Conservation (phyloP, 2,329 filamentous ascomycete species). For the Periglandula ipomoeae region DNA sequence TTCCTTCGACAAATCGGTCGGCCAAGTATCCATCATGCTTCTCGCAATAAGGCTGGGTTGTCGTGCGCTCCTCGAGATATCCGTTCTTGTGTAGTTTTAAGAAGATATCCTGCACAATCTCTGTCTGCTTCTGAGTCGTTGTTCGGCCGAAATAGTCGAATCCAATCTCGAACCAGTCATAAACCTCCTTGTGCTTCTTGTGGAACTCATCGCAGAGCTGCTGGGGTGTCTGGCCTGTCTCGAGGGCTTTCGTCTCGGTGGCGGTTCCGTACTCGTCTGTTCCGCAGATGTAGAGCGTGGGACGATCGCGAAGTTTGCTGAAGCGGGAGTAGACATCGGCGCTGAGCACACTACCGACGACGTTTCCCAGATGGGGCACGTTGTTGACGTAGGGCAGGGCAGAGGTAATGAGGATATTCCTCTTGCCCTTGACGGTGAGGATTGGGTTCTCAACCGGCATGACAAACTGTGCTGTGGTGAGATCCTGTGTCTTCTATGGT, state of each 20-base stretch:
- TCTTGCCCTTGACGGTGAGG: slow-evolving; percentile 62
- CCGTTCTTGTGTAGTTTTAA: slow-evolving; percentile 78
- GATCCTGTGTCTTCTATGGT: not conserved
- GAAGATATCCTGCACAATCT: slow-evolving; percentile 91
- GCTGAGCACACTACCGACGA: slow-evolving; percentile 78
- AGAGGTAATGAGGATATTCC: slow-evolving; percentile 83
- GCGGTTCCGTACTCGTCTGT: slow-evolving; percentile 89
- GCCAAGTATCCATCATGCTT: slow-evolving; percentile 67
- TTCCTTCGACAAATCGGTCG: slow-evolving; percentile 78
- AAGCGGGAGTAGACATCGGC: slow-evolving; percentile 82
- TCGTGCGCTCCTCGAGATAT: slow-evolving; percentile 77
- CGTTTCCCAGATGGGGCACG: slow-evolving; percentile 78
- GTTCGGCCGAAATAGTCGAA: slow-evolving; percentile 96
- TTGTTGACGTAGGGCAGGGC: slow-evolving; percentile 76
- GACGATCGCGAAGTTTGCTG: slow-evolving; percentile 69
- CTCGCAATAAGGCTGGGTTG: slow-evolving; percentile 85
- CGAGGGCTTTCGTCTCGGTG: slow-evolving; percentile 89
- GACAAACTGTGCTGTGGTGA: not conserved
- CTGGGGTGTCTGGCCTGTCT: slow-evolving; percentile 73
- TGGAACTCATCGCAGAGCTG: slow-evolving; percentile 91
- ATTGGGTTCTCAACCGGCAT: slow-evolving; percentile 29
- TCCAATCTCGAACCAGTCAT: slow-evolving; percentile 90
- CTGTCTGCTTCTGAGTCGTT: slow-evolving; percentile 78
- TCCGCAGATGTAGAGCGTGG: slow-evolving; percentile 78
- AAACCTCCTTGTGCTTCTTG: slow-evolving; percentile 79